phyloP scores from a whole-genome alignment of 2,329 filamentous ascomycete genomes.

The Emergomyces orientalis region DNA sequence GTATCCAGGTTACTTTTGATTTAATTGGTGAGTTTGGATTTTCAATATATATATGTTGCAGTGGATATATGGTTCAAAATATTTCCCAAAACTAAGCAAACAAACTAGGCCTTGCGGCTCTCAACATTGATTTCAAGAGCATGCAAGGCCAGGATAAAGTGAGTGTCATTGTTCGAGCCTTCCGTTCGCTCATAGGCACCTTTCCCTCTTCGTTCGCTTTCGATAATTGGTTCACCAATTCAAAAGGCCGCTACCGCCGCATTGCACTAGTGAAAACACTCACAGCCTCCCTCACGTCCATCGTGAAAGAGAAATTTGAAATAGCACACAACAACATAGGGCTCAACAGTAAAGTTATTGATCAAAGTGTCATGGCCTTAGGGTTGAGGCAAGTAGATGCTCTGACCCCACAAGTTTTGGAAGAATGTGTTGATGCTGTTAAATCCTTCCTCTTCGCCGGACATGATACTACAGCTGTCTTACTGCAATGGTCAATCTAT shows the following conservation, averaged over 20 bases:
- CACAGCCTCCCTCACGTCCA: not conserved
- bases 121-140: slow-evolving; percentile 2
- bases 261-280: not conserved
- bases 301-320: not conserved
- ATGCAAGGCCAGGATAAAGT: not conserved
- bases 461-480: not conserved
- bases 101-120: not conserved
- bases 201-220: not conserved
- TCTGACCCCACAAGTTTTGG: not conserved
- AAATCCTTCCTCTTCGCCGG: not conserved
- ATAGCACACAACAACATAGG: not conserved
- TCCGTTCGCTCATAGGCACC: not conserved
- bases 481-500: not conserved
- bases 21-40: not conserved
- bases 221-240: not conserved
- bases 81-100: not conserved
- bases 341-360: not conserved
- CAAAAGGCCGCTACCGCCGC: not conserved
- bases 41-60: not conserved
- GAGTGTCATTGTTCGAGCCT: not conserved
- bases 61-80: not conserved
- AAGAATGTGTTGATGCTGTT: not conserved
- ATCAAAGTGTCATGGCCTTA: not conserved
- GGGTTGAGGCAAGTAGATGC: not conserved
- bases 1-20: not conserved